These are phyloP conservation scores for Arabis alpina DNA, from an alignment of 345 rosid genomes.

Conservation along the genomic window DNA sequence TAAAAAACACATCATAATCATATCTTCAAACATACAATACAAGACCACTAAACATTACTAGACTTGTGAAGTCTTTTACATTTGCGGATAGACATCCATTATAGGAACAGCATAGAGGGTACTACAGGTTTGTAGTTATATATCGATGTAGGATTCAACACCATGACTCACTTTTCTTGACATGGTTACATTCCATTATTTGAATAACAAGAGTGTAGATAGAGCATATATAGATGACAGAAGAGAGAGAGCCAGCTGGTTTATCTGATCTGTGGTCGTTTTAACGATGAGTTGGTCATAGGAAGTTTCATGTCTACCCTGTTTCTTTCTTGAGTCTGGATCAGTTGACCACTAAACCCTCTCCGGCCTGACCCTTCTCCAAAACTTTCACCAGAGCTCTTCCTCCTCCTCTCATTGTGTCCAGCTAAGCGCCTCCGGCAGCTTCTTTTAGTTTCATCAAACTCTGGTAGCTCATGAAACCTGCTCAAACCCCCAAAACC, in stretches of 20 bases:
- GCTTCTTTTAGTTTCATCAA: constrained; percentile 89
- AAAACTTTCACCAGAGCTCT: constrained; percentile 55
- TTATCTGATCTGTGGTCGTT: constrained; percentile 54
- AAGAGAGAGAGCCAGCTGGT: constrained; percentile 76
- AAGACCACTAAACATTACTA: constrained; percentile 23
- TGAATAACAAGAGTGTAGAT: constrained; percentile 22
- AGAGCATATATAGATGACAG: constrained; percentile 59
- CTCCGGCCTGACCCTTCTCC: constrained; percentile 69
- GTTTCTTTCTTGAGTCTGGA: constrained; percentile 42
- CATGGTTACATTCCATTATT: constrained; percentile 33
- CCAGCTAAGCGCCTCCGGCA: constrained; percentile 87
- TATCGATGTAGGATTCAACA: constrained; percentile 13
- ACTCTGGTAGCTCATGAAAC: constrained; percentile 79
- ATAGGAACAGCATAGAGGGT: constrained; percentile 20
- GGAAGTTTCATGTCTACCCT: constrained; percentile 34
- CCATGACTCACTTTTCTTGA: constrained; percentile 16
- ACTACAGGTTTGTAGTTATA: constrained; percentile 13
- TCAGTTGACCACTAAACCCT: constrained; percentile 40
- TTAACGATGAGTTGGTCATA: constrained; percentile 39
- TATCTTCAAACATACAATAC: constrained; percentile 19
- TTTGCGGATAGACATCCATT: constrained; percentile 20
- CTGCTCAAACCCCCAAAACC: constrained; percentile 36
- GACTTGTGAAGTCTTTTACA: constrained; percentile 14
- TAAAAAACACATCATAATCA: not conserved
- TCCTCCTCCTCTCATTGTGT: constrained; percentile 88